A percentile compares a stretch with the other conserved stretches of the same genome.
These are phyloP conservation scores for Myxozyma melibiosi DNA, from an alignment of 805 yeast species.

Conservation along the genomic window DNA sequence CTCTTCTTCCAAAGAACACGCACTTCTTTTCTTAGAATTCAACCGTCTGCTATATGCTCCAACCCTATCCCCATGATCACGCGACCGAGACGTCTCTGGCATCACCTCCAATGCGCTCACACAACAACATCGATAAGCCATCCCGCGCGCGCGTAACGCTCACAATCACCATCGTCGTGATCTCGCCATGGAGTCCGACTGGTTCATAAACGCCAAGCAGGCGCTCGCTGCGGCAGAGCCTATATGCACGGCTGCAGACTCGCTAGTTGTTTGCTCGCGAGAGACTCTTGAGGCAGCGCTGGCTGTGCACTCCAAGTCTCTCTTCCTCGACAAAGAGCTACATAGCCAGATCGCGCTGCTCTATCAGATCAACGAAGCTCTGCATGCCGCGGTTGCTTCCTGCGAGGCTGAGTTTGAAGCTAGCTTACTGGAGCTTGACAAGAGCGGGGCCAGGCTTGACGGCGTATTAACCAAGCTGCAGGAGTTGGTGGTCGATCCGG, in stretches of 20 bases:
- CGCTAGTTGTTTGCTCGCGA: constrained; percentile 44
- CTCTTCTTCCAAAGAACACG: too few species aligned
- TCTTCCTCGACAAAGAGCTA: constrained; percentile 51
- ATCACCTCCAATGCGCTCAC: not conserved
- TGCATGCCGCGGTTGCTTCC: constrained; percentile 27
- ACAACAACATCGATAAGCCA: not conserved
- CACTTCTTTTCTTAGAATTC: too few species aligned
- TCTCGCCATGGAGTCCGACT: constrained; percentile 35
- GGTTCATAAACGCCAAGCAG: constrained; percentile 53
- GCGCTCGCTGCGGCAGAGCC: constrained; percentile 54
- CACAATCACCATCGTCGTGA: not conserved
- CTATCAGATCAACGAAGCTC: constrained; percentile 38
- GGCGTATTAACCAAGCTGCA: constrained; percentile 44
- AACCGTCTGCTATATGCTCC: too few species aligned
- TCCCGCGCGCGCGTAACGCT: not conserved
- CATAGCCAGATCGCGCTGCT: constrained; percentile 53
- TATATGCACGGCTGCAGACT: constrained; percentile 55
- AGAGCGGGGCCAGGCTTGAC: constrained; percentile 41
- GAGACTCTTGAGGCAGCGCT: constrained; percentile 48
- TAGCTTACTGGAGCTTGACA: constrained; percentile 42
- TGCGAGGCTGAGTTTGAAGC: constrained; percentile 38
- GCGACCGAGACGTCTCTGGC: not conserved
- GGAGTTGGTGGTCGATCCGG: constrained; percentile 44
- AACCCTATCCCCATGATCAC: too few species aligned
- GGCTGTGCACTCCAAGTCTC: constrained; percentile 47